Percentiles rank a stretch among this genome's conserved stretches.
Conservation (phyloP, 495 filamentous ascomycete genomes). For the Neurospora sublineolata region DNA sequence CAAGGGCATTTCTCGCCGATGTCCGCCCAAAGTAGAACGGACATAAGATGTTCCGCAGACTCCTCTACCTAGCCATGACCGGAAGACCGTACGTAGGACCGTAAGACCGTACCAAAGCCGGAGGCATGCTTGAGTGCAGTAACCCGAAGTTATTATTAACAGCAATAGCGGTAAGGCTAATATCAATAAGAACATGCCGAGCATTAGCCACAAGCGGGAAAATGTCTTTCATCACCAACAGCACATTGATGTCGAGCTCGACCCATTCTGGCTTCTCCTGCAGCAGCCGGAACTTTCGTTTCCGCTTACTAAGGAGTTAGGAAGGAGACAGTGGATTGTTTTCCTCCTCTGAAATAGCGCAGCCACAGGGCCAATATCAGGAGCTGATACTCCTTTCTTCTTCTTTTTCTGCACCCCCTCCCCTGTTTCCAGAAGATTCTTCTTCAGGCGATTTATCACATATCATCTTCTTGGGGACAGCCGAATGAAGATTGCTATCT, state of each 20-base stretch:
- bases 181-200: not conserved
- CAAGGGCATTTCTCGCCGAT: not conserved
- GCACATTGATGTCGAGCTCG: not conserved
- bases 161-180: not conserved
- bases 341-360: not conserved
- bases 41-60: not conserved
- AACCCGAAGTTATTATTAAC: not conserved
- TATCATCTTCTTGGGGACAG: not conserved
- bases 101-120: not conserved
- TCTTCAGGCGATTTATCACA: not conserved
- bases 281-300: not conserved
- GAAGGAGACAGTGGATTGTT: not conserved
- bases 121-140: not conserved
- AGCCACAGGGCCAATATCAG: not conserved
- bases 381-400: not conserved
- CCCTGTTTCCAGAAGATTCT: not conserved
- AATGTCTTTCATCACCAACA: not conserved
- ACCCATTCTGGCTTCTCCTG: not conserved
- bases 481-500: not conserved
- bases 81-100: not conserved
- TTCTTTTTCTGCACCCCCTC: not conserved
- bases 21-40: not conserved
- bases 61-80: not conserved
- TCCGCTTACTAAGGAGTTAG: not conserved
- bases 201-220: not conserved